Evolutionary conservation across 2,329 filamentous ascomycete genomes (phyloP), one percentile per base, ranked within the genome.

Genomic region (Phaeosphaeriaceae sp.): DNA sequence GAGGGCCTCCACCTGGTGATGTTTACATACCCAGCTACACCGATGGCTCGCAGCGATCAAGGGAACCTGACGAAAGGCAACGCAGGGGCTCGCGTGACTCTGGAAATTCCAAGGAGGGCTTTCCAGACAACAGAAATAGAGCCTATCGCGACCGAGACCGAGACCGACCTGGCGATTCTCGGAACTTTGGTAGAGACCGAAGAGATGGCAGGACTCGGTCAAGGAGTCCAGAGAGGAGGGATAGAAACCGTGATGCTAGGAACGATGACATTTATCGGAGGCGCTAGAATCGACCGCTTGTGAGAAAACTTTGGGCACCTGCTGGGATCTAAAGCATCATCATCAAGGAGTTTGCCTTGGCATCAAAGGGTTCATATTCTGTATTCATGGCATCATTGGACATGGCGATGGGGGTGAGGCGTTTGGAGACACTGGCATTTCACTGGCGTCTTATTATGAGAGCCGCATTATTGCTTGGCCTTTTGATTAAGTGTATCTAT

Each of bases 21-120:
- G 77, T 73, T 0, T 79, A 79, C 54, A 76, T 79, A 21, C 77
- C 77, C 1, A 71, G 70, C 37, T 79, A 79, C 48, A n/a, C n/a
- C n/a, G 62, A 58, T 12, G 64, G 56, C 7, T 64, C 68, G 6
- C 52, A 68, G n/a, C 60, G 63, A 6, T 70, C 69, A 30, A 63
- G 68, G 37, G 71, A 73, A 36, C 64, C 67, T 20, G 72, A 74
- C 17, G 70, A 73, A 2, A 61, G 66, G 12, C 60, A 64, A 18
- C 60, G 68, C 42, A 64, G 59, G 6, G 68, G 67, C 15, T 72
- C 68, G 1, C 60, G 63, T 16, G 70, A 73, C 29, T 72, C 69
- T 1, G 67, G 62, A 1, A 67, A 72, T 48, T 73, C 69, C 2
- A 52, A 67, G n/a, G 70, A 73, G 16, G 67, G 67, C 1, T 53